Conservation (phyloP, 768 basidiomycete species). For the Naganishia antarctica region DNA sequence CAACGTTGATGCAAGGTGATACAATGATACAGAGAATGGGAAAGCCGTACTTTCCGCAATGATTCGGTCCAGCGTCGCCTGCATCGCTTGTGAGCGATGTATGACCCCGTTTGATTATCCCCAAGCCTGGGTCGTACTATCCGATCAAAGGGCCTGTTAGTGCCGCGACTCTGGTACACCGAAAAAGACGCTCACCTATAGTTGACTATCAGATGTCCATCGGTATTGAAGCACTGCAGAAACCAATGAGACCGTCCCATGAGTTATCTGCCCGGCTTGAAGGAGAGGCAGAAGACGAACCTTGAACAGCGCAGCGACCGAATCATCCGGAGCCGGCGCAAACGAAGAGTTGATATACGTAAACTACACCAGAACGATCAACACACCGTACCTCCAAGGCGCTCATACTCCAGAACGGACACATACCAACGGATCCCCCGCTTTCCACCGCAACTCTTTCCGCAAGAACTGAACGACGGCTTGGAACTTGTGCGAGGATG, state of each 20-base stretch:
- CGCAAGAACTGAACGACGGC: conserved; percentile 89
- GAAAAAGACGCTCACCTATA: conserved; percentile 60
- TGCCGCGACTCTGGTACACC: not conserved
- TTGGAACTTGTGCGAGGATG: conserved; percentile 87
- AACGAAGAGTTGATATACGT: conserved; percentile 68
- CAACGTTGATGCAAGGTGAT: no score
- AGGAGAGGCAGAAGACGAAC: conserved; percentile 47
- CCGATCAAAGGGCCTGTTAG: not conserved
- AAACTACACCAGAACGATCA: conserved; percentile 39
- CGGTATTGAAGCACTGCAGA: conserved; percentile 75
- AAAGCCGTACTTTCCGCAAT: no score
- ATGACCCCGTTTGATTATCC: conserved; percentile 51
- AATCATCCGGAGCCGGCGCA: conserved; percentile 76
- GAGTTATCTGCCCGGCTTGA: no score
- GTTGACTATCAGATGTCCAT: conserved; percentile 84
- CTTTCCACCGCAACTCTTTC: conserved; percentile 80
- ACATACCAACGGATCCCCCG: conserved; percentile 72
- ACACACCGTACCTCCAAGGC: not conserved
- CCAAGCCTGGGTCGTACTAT: conserved; percentile 64
- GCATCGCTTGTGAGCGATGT: no score
- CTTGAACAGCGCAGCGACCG: conserved; percentile 71
- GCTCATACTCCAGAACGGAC: conserved; percentile 36
- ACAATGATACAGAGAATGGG: no score
- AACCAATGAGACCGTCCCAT: not conserved
- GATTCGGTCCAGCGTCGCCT: no score